Evolutionary conservation across 2,329 filamentous ascomycete genomes (phyloP).

Genomic region (Coniella lustricola): DNA sequence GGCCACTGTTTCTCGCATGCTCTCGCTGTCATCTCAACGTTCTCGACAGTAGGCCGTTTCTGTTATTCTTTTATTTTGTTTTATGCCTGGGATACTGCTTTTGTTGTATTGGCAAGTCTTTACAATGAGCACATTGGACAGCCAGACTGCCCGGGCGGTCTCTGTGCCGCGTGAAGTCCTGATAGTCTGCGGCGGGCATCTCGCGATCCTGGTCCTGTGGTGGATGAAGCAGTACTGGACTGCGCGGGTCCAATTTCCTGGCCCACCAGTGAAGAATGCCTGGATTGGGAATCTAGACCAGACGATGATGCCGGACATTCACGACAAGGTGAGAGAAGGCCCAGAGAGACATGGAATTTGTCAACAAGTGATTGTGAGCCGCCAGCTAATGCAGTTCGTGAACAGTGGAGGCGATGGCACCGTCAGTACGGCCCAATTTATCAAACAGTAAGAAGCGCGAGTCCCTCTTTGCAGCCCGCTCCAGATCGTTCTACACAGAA

Average conservation of each 20-base stretch:
- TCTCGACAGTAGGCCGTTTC: too few species aligned
- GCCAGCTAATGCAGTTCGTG: background rate
- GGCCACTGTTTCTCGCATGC: too few species aligned
- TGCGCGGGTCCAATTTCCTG: background rate
- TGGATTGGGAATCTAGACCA: slow-evolving; percentile 1
- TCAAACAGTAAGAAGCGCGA: slow-evolving; percentile 1
- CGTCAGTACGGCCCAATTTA: background rate
- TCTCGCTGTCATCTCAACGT: too few species aligned
- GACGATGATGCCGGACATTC: slow-evolving; percentile 1
- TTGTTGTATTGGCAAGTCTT: background rate
- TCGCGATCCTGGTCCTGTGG: background rate
- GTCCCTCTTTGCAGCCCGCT: too few species aligned
- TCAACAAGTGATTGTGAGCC: too few species aligned
- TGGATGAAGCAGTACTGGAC: slow-evolving; percentile 1
- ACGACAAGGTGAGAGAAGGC: background rate
- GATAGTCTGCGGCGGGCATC: background rate
- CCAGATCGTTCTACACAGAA: too few species aligned
- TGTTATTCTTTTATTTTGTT: background rate
- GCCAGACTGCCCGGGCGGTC: background rate
- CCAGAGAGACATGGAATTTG: background rate
- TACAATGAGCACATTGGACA: background rate
- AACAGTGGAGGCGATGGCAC: background rate
- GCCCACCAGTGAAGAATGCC: background rate
- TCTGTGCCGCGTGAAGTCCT: background rate
- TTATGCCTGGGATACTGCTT: background rate